Evolutionary conservation across 305 asterid species (phyloP).

Genomic region (Fraxinus sp.): DNA sequence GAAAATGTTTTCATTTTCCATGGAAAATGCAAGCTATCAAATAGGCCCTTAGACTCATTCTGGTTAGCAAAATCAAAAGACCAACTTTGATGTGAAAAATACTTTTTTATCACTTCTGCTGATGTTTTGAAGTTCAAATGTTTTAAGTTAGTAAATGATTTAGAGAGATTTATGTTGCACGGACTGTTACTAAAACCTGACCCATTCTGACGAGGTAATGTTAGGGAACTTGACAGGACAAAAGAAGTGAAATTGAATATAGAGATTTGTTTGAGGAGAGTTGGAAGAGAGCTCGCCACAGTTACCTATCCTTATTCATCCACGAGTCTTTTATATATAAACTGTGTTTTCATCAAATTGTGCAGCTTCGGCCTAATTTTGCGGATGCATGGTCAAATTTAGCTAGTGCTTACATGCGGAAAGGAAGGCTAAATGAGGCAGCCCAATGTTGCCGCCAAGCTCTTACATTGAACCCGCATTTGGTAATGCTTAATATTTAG

Average conservation of each 20-base stretch:
- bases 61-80: neutral
- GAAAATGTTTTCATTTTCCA: too few relatives aligned
- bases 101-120: neutral
- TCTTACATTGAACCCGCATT: constrained; percentile 72
- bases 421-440: constrained; percentile 80
- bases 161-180: neutral
- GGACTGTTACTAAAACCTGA: neutral
- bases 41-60: neutral
- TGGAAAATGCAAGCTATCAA: too few relatives aligned
- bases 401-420: constrained; percentile 90
- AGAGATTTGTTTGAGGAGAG: constrained; percentile 20
- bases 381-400: constrained; percentile 96
- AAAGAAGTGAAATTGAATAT: neutral
- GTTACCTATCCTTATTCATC: neutral
- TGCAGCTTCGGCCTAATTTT: constrained; percentile 92
- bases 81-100: neutral
- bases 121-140: neutral
- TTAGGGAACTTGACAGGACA: neutral
- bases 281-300: neutral
- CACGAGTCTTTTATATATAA: constrained; percentile 9
- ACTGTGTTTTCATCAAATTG: constrained; percentile 20
- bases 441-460: constrained; percentile 95
- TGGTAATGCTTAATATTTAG: constrained; percentile 42
- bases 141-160: neutral
- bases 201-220: neutral